Evolutionary conservation across 208 protist genomes (phyloP), one percentile per base, ranked within the genome.

Genomic region (Acanthamoeba polyphaga): DNA sequence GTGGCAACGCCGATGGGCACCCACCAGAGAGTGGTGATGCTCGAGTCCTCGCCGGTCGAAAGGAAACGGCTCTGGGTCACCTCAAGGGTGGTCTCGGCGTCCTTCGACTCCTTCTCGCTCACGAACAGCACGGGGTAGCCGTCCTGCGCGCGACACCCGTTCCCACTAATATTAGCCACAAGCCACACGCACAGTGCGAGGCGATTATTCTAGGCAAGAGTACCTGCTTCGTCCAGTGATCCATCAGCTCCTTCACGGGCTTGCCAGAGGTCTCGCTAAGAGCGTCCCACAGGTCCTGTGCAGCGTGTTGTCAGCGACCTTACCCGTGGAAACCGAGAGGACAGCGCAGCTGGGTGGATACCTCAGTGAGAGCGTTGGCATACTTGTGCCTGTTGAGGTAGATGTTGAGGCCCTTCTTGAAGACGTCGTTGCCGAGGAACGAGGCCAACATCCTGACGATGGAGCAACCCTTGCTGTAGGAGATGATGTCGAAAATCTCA

Each of bases 361-460:
- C 98, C 85, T 98, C 96, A 51, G 99, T 99, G 78, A 96, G 97
- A 24, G 99, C 99, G 91, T 99, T 99, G 46, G 95, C 93, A 96
- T 98, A 99, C 34, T 95, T 95, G 96, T 99, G 98, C 94, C 98
- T 98, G 49, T 98, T 97, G 53, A 99, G 98, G 97, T 99, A 99
- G 88, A 98, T 95, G 4, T 96, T 97, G 58, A 99, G 95, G 64
- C 98, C 98, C 32, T 98, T 89, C 29, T 96, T 96, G 97, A 99
- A 99, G 80, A 97, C 97, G 9, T 98, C 96, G 29, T 97, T 95
- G 46, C 99, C 99, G 5, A 99, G 96, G 62, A 55, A 95, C 19
- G 32, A 74, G 29, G 78, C 92, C 17, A 97, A 87, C 94, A 96
- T 95, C 13, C 38, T 72, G 0, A 97, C 49, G 17, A 97, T 74